Conservation (phyloP, 2,329 filamentous ascomycete genomes). For the Myotisia sp. region DNA sequence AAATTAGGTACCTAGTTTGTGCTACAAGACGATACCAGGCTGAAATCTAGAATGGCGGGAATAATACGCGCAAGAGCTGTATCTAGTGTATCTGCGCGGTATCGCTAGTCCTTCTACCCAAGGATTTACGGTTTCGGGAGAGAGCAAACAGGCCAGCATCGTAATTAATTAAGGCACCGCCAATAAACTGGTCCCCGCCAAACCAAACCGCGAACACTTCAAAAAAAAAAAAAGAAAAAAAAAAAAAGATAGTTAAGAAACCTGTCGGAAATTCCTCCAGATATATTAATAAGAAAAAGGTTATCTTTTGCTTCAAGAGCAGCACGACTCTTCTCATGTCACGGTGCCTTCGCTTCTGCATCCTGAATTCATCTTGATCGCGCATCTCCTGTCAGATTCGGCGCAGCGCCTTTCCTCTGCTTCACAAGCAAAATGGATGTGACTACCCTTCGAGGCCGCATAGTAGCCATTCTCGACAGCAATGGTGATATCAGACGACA, state of each 20-base stretch:
- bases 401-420: slow-evolving; percentile 4
- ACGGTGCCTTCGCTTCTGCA: slow-evolving; percentile 1
- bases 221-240: slow-evolving; percentile 2
- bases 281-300: too few relatives aligned
- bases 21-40: too few relatives aligned
- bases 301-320: not conserved
- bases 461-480: slow-evolving; percentile 48
- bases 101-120: not conserved
- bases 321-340: too few relatives aligned
- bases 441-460: slow-evolving; percentile 46
- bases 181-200: slow-evolving; percentile 6
- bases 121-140: not conserved
- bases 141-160: not conserved
- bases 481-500: slow-evolving; percentile 48
- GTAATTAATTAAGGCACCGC: slow-evolving; percentile 5
- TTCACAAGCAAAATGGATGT: slow-evolving; percentile 41
- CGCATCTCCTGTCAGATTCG: not conserved
- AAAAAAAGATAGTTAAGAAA: not conserved
- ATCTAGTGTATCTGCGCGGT: not conserved
- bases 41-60: too few relatives aligned
- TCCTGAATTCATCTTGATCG: slow-evolving; percentile 1
- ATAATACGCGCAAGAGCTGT: too few relatives aligned
- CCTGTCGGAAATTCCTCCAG: too few relatives aligned
- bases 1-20: too few relatives aligned
- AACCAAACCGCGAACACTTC: slow-evolving; percentile 1